Conservation (phyloP, 345 rosid genomes). For the Brassica juncea region DNA sequence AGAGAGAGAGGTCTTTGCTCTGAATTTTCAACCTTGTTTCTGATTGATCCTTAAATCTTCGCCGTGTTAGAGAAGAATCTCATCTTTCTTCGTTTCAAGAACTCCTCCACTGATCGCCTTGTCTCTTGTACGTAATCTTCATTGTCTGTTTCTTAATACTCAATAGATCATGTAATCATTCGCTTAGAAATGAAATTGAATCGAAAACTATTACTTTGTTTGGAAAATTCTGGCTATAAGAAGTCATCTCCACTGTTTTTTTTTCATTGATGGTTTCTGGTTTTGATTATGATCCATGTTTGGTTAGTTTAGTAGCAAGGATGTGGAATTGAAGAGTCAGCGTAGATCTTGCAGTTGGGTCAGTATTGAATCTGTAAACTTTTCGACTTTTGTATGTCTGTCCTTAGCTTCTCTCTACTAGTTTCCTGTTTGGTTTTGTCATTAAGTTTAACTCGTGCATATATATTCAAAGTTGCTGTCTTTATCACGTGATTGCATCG, state of each 20-base stretch:
- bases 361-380: slow-evolving; percentile 17
- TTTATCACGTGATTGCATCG: not conserved
- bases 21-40: slow-evolving; percentile 35
- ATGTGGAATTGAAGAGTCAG: not conserved
- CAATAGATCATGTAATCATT: not conserved
- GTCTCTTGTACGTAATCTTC: not conserved
- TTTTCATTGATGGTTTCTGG: slow-evolving; percentile 8
- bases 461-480: slow-evolving; percentile 9
- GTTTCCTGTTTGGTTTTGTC: not conserved
- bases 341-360: slow-evolving; percentile 33
- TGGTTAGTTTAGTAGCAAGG: not conserved
- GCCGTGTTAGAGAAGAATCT: slow-evolving; percentile 32
- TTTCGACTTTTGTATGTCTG: slow-evolving; percentile 1
- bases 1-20: slow-evolving; percentile 20
- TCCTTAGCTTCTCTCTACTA: not conserved
- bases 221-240: not conserved
- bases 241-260: not conserved
- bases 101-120: slow-evolving; percentile 19
- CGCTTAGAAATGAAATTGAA: not conserved
- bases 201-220: not conserved
- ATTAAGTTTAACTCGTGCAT: not conserved
- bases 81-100: not conserved
- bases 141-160: not conserved
- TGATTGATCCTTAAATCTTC: slow-evolving; percentile 31
- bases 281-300: slow-evolving; percentile 21